Evolutionary conservation across 148 eudicot species (phyloP).

Genomic region (Rhododendron ovatum): DNA sequence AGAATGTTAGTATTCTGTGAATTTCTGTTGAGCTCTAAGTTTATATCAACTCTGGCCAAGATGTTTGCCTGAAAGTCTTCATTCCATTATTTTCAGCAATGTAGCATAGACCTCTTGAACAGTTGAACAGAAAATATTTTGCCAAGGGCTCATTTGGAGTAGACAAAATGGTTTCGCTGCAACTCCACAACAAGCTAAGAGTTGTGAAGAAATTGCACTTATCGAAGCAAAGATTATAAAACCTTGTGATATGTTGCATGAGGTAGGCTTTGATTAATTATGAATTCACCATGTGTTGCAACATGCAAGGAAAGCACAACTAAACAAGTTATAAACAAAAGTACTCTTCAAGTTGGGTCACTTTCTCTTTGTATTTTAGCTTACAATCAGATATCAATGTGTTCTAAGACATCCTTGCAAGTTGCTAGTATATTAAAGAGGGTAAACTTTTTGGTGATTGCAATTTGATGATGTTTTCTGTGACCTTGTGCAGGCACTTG

Average conservation of each 20-base stretch:
- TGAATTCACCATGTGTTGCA: not conserved
- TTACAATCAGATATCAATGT: not conserved
- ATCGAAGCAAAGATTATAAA: slow-evolving; percentile 65
- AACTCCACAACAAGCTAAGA: too few relatives aligned
- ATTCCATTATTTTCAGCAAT: too few relatives aligned
- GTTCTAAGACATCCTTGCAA: not conserved
- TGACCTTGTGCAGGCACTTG: slow-evolving; percentile 54
- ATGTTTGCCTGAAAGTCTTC: slow-evolving; percentile 1
- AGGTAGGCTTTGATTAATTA: slow-evolving; percentile 36
- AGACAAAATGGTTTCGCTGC: too few relatives aligned
- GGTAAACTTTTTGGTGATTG: not conserved
- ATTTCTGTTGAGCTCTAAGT: not conserved
- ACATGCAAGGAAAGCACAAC: not conserved
- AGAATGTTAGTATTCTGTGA: not conserved
- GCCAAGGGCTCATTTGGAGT: too few relatives aligned
- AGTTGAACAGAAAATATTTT: too few relatives aligned
- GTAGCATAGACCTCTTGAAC: too few relatives aligned
- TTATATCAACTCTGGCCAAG: not conserved
- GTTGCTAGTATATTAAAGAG: not conserved
- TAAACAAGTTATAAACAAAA: not conserved
- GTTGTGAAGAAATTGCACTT: too few relatives aligned
- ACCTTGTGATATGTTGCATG: slow-evolving; percentile 70
- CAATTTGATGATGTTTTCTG: not conserved
- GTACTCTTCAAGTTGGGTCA: not conserved
- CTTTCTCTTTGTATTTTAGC: not conserved